Evolutionary conservation across 495 filamentous ascomycete genomes (phyloP), one percentile per base, ranked within the genome.

Genomic region (Hypomontagnella monticulosa): DNA sequence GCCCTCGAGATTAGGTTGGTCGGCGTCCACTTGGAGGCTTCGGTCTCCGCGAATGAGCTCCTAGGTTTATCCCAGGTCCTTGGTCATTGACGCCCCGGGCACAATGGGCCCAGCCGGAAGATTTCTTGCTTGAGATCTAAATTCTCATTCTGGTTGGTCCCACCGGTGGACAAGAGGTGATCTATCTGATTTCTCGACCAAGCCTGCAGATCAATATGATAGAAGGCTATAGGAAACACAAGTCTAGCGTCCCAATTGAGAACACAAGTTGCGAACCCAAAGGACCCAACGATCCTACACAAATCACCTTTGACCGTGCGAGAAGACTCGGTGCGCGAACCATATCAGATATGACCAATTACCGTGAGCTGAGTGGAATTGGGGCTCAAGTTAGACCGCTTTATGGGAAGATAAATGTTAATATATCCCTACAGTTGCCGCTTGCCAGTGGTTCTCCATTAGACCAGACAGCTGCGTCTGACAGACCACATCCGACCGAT

Each of bases 161-260:
- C 66, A 63, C 54, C 43, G 49, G 55, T 49, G 43, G 18, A 20
- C n/a, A 12, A 36, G n/a, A 57, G 43, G 56, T 56, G 66, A 63
- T 56, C 43, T 59, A 57, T 69, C 54, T 60, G 7, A 51, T 63
- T 67, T 63, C 36, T 16, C 56, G 66, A 63, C 41, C 66, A 53
- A 63, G 23, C 32, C 41, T 63, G 66, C 55, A 69, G 60, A 63
- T 69, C 60, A 46, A 61, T 63, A 52, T 54, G 66, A 69, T 56
- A 63, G 60, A 55, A 49, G 19, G 16, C 15, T 40, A 30, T 38
- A 50, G 65, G 65, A 48, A 47, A 57, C 51, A 69, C 66, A 61
- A 58, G 37, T 38, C 58, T 44, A 62, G 53, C 16, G 47, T 67
- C 52, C 49, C 46, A 53, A 57, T 62, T 42, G 36, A 51, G 58